phyloP scores from a whole-genome alignment of 2,329 filamentous ascomycete genomes.

The Verticillium zaregamsianum region DNA sequence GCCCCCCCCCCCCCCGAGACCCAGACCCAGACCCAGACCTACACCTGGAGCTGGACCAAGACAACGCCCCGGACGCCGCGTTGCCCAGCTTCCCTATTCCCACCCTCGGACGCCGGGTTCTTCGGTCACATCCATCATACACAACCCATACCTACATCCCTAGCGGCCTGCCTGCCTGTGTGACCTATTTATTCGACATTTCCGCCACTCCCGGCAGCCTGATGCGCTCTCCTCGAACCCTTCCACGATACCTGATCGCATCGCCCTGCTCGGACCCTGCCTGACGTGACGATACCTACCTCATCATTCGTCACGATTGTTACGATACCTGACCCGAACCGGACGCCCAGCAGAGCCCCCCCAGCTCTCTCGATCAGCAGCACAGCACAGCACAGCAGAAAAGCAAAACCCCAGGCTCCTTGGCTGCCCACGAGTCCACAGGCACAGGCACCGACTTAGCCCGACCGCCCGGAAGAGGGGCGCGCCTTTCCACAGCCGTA shows the following conservation, averaged over 20 bases:
- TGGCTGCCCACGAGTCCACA: neutral
- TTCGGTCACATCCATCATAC: neutral
- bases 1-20: neutral
- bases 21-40: too few species aligned
- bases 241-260: neutral
- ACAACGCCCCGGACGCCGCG: neutral
- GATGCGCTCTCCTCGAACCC: neutral
- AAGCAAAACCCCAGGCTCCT: neutral
- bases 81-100: neutral
- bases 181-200: neutral
- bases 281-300: too few species aligned
- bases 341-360: neutral
- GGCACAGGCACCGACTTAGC: neutral
- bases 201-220: constrained; percentile 2
- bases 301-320: too few species aligned
- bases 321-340: too few species aligned
- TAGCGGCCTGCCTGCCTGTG: neutral
- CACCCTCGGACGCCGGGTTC: neutral
- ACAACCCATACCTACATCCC: neutral
- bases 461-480: neutral
- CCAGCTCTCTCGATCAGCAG: neutral
- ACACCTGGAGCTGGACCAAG: neutral
- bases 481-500: neutral
- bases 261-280: too few species aligned
- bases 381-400: too few species aligned